Base-by-base conservation (phyloP, 352 stramenopile genomes). In the Phytophthora podocarpi region DNA sequence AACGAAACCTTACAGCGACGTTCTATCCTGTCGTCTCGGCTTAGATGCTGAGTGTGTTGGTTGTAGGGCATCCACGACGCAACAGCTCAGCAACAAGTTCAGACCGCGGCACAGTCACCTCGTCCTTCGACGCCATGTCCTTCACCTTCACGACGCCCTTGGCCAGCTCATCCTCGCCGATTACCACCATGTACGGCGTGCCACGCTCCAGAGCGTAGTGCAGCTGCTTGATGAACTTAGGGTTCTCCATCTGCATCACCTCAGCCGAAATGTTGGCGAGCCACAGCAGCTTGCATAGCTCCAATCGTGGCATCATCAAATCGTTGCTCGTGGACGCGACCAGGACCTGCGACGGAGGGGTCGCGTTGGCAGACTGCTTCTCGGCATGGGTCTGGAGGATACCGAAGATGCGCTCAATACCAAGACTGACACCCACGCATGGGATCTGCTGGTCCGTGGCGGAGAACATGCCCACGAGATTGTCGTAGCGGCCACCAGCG, bases 361-460 rank as follows among this genome's bases (percentile, higher is more conserved):
- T 60, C 24, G 61, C 52, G 15, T 57, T 61, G 6, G 53, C 43
- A 12, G 50, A 71, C 31, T 72, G 58, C 61, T 90, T 87, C 71
- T 94, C 93, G 24, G 85, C 93, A 64, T 97, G 92, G 35, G 76
- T 80, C 69, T 99, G 97, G 54, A 99, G 97, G 40, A 99, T 98
- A 62, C 97, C 96, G 62, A 99, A 99, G 43, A 99, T 98, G 55
- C 97, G 91, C 76, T 99, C 97, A 52, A 99, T 99, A 55, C 97
- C 97, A 66, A 99, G 95, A 78, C 90, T 98, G 43, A 99, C 96
- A 46, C 97, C 97, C 1, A 99, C 97, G 70, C 97, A 99, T 28
- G 97, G 97, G 51, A 98, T 99, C 64, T 98, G 82, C 70, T 97
- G 91, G 26, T 91, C 91, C 58, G 82, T 96, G 64, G 93, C 90